phyloP scores from a whole-genome alignment of 768 basidiomycete species.

The Lentinula lateritia region DNA sequence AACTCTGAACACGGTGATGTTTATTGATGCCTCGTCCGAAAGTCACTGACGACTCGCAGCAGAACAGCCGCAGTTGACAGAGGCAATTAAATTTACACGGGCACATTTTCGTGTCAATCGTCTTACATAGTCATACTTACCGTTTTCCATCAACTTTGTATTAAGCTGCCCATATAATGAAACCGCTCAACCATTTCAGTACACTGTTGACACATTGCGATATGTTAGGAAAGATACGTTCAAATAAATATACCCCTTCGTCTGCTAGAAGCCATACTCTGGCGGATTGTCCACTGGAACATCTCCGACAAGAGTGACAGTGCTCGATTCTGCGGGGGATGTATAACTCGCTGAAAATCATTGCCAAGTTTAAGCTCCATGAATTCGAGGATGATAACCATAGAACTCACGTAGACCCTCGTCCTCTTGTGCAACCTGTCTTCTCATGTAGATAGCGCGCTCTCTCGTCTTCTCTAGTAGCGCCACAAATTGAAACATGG shows the following conservation, averaged over 20 bases:
- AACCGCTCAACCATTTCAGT: too few relatives aligned
- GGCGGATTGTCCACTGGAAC: slow-evolving; percentile 47
- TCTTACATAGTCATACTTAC: too few relatives aligned
- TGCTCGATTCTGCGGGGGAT: slow-evolving; percentile 37
- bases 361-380: not conserved
- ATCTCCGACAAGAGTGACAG: slow-evolving; percentile 33
- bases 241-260: not conserved
- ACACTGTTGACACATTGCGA: not conserved
- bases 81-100: too few relatives aligned
- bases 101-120: too few relatives aligned
- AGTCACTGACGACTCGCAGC: too few relatives aligned
- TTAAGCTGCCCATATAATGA: too few relatives aligned
- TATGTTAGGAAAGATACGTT: not conserved
- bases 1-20: too few relatives aligned
- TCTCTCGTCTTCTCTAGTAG: slow-evolving; percentile 75
- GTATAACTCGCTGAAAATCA: slow-evolving; percentile 37
- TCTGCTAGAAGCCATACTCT: slow-evolving; percentile 28
- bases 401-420: slow-evolving; percentile 55
- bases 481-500: slow-evolving; percentile 70
- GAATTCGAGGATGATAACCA: too few relatives aligned
- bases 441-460: slow-evolving; percentile 68
- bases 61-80: too few relatives aligned
- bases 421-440: slow-evolving; percentile 43
- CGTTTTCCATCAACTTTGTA: too few relatives aligned
- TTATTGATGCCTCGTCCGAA: too few relatives aligned